Evolutionary conservation across 2,329 filamentous ascomycete species (phyloP).

Genomic region (Clonostachys sp.): DNA sequence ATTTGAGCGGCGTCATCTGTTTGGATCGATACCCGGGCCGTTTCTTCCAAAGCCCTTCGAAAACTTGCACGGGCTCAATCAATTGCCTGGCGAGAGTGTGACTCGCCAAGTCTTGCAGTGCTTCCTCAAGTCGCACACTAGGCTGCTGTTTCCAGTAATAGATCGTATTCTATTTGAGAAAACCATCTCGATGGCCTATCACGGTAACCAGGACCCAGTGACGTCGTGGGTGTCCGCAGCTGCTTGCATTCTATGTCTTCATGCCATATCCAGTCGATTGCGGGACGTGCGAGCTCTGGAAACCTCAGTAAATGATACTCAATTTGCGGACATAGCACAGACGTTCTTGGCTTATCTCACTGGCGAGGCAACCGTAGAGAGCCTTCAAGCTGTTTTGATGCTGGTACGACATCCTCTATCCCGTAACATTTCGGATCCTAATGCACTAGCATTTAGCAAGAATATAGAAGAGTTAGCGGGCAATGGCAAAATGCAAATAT

Average conservation of each 20-base stretch:
- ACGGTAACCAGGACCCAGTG: not conserved
- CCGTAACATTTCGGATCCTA: not conserved
- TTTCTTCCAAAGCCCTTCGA: no score
- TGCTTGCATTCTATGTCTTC: no score
- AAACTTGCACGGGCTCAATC: no score
- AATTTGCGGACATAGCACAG: constrained; percentile 27
- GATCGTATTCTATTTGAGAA: not conserved
- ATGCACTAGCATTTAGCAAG: constrained; percentile 15
- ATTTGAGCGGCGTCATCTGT: no score
- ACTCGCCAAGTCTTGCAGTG: no score
- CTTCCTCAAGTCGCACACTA: not conserved
- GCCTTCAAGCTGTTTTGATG: constrained; percentile 39
- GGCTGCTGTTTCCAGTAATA: not conserved
- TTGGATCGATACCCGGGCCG: no score
- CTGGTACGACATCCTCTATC: constrained; percentile 29
- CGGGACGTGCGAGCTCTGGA: constrained; percentile 7
- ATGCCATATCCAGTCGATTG: constrained; percentile 24
- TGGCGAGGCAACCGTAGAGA: constrained; percentile 34
- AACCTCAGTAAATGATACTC: constrained; percentile 1
- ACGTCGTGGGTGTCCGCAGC: not conserved
- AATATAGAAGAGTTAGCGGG: constrained; percentile 39
- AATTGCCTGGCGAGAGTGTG: no score
- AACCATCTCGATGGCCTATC: not conserved
- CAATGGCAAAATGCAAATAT: constrained; percentile 38
- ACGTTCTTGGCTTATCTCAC: constrained; percentile 33